These are phyloP conservation scores for Acacia concinna DNA, from an alignment of 331 rosid genomes.

Conservation along the genomic window DNA sequence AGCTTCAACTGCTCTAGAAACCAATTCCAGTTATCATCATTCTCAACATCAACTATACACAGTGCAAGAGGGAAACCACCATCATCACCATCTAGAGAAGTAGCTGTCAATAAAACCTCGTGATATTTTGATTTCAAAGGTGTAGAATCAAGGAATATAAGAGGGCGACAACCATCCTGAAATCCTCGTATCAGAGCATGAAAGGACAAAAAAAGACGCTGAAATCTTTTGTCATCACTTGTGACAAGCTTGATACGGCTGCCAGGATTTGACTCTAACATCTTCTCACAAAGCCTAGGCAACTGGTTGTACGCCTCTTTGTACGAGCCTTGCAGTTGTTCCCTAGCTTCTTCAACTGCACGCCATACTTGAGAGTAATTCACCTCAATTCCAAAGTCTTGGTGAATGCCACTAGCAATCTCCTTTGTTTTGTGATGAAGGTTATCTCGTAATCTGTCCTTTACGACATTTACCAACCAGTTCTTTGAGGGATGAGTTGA, in stretches of 20 bases:
- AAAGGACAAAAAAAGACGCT: slow-evolving; percentile 49
- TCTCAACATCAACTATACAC: slow-evolving; percentile 50
- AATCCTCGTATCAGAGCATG: slow-evolving; percentile 47
- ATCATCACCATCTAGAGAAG: slow-evolving; percentile 60
- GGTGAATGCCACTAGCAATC: slow-evolving; percentile 46
- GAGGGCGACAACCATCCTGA: slow-evolving; percentile 57
- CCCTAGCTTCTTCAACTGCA: slow-evolving; percentile 53
- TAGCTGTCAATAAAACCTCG: slow-evolving; percentile 52
- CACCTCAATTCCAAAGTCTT: slow-evolving; percentile 53
- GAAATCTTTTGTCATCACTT: slow-evolving; percentile 43
- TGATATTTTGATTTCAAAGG: slow-evolving; percentile 52
- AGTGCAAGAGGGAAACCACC: slow-evolving; percentile 53
- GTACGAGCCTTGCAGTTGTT: slow-evolving; percentile 55
- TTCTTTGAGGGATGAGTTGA: slow-evolving; percentile 52
- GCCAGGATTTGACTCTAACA: slow-evolving; percentile 56
- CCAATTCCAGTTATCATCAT: slow-evolving; percentile 52
- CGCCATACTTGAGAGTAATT: slow-evolving; percentile 62
- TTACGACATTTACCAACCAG: slow-evolving; percentile 55
- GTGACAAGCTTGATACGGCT: slow-evolving; percentile 38
- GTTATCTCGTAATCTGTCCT: slow-evolving; percentile 46
- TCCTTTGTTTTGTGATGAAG: slow-evolving; percentile 59
- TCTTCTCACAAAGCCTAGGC: slow-evolving; percentile 49
- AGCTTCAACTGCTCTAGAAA: slow-evolving; percentile 52
- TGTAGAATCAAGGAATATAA: slow-evolving; percentile 55
- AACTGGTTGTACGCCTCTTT: slow-evolving; percentile 54